Evolutionary conservation across 2,329 filamentous ascomycete species (phyloP), one percentile per base, ranked within the genome.

Genomic region (Sclerotinia subarctica): DNA sequence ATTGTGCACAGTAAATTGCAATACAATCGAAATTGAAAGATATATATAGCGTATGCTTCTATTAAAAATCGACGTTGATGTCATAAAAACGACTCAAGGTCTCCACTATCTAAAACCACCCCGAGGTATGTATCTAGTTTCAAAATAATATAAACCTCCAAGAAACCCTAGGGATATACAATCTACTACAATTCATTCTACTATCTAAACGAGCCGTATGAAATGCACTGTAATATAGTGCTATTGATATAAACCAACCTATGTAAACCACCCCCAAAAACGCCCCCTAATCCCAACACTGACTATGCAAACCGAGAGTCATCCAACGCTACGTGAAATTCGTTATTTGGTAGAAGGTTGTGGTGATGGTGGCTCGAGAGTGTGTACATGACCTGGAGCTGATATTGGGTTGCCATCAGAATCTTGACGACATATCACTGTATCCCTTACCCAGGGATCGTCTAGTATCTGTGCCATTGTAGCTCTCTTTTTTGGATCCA

Each of bases 371-470:
- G 92, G 92, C 78, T 96, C 93, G 49, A 98, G 83, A 17, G 94
- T 88, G 77, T 99, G 95, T 1, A 85, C 88, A 78, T 99, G 95
- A 63, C 91, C 90, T 13, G 88, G 84, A 2, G 91, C 91, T 59
- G 85, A 88, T 69, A 92, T 82, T 21, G 97, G 86, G 59, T 85
- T 83, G 1, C 93, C 93, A 32, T 87, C 88, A 66, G 91, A 84
- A 76, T 96, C 94, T 72, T 96, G 94, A 71, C 89, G 85, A 78
- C 95, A 99, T 53, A 96, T 93, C 26, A 90, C 83, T 44, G 92
- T 92, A 74, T 90, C 89, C 59, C 88, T 87, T n/a, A 98, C 88
- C 95, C 95, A 99, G 21, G 90, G 88, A 77, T 99, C 94, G 29
- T 89, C 86, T 64, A 97, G 80, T 24, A 99, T 91, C 75, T 99